Percentiles rank a stretch among this genome's conserved stretches.
Evolutionary conservation across 2,329 filamentous ascomycete species (phyloP).

Genomic region (Neonectria coccinea): DNA sequence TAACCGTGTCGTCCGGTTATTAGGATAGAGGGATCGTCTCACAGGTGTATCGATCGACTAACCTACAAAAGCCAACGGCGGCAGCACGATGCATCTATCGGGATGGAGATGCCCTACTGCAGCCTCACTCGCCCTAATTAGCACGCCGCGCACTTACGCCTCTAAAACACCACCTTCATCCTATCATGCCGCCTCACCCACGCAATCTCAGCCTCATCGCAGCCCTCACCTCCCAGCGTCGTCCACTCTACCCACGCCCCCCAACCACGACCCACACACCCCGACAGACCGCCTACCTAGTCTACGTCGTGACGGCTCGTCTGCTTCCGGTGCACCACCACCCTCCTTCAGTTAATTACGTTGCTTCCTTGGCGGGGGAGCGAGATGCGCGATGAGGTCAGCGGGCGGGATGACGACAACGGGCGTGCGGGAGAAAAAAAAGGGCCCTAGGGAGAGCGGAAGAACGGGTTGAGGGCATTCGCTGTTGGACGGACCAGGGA

Average conservation of each 20-base stretch:
- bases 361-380: slow-evolving; percentile 1
- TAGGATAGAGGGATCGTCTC: neutral
- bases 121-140: neutral
- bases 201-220: slow-evolving; percentile 3
- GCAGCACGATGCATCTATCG: neutral
- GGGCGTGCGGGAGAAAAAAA: neutral
- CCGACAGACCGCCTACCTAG: neutral
- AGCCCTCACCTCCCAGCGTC: too few species aligned
- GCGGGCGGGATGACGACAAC: slow-evolving; percentile 44
- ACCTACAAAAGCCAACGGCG: neutral
- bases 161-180: slow-evolving; percentile 2
- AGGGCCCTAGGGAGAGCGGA: slow-evolving; percentile 14
- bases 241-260: neutral
- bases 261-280: neutral
- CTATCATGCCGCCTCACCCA: neutral
- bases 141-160: neutral
- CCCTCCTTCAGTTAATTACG: neutral
- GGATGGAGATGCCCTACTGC: neutral
- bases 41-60: neutral
- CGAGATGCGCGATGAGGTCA: slow-evolving; percentile 48
- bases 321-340: neutral
- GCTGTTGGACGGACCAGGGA: neutral
- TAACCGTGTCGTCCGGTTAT: neutral
- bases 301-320: neutral
- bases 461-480: slow-evolving; percentile 21